These are phyloP conservation scores for Stygiomarasmius scandens DNA, from an alignment of 1,284 basidiomycete species.

Conservation along the genomic window DNA sequence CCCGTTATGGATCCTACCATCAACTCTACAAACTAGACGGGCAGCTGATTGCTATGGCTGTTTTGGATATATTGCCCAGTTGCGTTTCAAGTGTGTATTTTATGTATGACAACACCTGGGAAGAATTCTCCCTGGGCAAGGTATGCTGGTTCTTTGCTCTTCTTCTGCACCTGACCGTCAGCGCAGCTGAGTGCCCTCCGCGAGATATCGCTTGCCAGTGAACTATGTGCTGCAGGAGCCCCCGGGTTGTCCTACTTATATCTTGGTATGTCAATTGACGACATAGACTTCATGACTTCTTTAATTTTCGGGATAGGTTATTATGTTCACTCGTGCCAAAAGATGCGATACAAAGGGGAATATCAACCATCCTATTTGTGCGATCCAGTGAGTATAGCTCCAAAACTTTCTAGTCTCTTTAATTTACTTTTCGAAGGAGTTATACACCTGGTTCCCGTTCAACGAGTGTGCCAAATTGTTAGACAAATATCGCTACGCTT, in stretches of 20 bases:
- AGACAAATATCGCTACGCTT: slow-evolving; percentile 67
- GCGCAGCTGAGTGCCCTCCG: slow-evolving; percentile 79
- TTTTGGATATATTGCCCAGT: slow-evolving; percentile 88
- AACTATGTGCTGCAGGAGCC: slow-evolving; percentile 75
- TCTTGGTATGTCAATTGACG: slow-evolving; percentile 64
- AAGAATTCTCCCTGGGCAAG: slow-evolving; percentile 83
- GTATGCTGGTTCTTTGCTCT: slow-evolving; percentile 37
- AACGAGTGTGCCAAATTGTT: slow-evolving; percentile 61
- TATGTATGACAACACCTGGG: slow-evolving; percentile 85
- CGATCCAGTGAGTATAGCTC: slow-evolving; percentile 69
- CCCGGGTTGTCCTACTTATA: slow-evolving; percentile 70
- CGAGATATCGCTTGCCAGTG: slow-evolving; percentile 72
- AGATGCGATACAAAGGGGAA: slow-evolving; percentile 97
- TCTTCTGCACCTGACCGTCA: not conserved
- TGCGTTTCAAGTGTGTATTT: slow-evolving; percentile 95
- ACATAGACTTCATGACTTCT: too few relatives aligned
- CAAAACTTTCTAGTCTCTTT: not conserved
- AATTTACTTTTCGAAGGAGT: slow-evolving; percentile 51
- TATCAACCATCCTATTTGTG: slow-evolving; percentile 87
- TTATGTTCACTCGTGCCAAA: slow-evolving; percentile 89
- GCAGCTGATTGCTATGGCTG: slow-evolving; percentile 82
- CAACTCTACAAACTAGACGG: slow-evolving; percentile 85
- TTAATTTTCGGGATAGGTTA: slow-evolving; percentile 58
- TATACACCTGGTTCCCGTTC: slow-evolving; percentile 76
- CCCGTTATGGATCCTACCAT: slow-evolving; percentile 83